Conservation (phyloP, 2,329 filamentous ascomycete genomes). For the Emericellopsis cladophorae region DNA sequence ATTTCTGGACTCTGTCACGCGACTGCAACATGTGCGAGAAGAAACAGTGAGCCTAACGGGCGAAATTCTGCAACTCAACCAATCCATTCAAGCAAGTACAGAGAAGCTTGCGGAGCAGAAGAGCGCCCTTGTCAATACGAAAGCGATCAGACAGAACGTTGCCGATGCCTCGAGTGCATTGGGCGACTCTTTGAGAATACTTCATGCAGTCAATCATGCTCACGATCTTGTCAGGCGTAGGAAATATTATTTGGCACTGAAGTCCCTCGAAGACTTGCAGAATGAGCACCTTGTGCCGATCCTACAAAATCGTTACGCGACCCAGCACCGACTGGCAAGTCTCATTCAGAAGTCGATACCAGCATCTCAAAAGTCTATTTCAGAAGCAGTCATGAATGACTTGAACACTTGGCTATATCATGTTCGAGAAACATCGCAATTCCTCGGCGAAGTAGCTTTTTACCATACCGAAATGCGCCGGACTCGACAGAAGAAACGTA, state of each 20-base stretch:
- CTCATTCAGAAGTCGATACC: slow-evolving; percentile 95
- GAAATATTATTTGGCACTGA: slow-evolving; percentile 88
- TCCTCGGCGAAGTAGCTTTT: slow-evolving; percentile 89
- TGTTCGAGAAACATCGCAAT: slow-evolving; percentile 91
- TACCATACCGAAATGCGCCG: slow-evolving; percentile 88
- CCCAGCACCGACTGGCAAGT: slow-evolving; percentile 87
- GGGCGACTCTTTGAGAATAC: slow-evolving; percentile 81
- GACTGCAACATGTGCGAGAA: slow-evolving; percentile 83
- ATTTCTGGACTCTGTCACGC: slow-evolving; percentile 86
- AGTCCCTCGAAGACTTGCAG: slow-evolving; percentile 88
- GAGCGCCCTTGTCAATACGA: slow-evolving; percentile 83
- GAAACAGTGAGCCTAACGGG: slow-evolving; percentile 79
- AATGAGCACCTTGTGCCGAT: slow-evolving; percentile 76
- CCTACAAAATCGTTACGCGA: slow-evolving; percentile 72
- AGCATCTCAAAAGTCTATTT: slow-evolving; percentile 81
- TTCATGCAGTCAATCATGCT: slow-evolving; percentile 86
- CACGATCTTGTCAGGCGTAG: slow-evolving; percentile 86
- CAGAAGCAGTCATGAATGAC: slow-evolving; percentile 93
- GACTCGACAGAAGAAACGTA: slow-evolving; percentile 68
- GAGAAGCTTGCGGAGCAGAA: slow-evolving; percentile 92
- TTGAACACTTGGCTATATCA: slow-evolving; percentile 93
- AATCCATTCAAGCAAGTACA: slow-evolving; percentile 89
- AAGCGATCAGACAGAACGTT: slow-evolving; percentile 87
- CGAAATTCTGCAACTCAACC: slow-evolving; percentile 85
- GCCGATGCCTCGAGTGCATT: slow-evolving; percentile 82